Base-by-base conservation (phyloP, 441 rosid species). In the Macaranga tanarius region DNA sequence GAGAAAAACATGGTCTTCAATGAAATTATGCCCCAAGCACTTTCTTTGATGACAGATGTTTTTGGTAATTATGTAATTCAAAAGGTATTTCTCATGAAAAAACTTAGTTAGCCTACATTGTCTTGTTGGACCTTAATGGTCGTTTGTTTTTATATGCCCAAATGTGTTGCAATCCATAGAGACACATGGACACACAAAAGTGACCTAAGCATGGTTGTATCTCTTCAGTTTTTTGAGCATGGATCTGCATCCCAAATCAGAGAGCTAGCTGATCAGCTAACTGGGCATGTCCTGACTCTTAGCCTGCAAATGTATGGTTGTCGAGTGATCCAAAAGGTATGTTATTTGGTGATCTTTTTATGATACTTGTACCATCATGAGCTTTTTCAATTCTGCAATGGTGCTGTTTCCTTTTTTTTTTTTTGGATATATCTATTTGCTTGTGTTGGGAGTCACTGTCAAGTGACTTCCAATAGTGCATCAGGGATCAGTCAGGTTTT, bases 261-360 rank as follows among this genome's bases (percentile, higher is more conserved):
- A 75, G 91, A 91, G 75, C 83, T 91, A 50, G 92, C 93, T 44
- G 87, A 86, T 65, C 86, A 89, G 83, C 87, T 89, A 23, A 75
- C 79, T 75, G 92, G 94, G 62, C 92, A 89, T 83, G 92, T 91
- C 44, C 81, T 91, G 80, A 81, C 87, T 16, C 91, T 91, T 72
- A 89, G 93, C 81, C 90, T 91, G 75, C 96, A 91, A 77, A 91
- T 91, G 93, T 91, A 91, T 81, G 96, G 96, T 58, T 90, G 96
- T 73, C 89, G 96, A 73, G 96, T 90, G 72, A 89, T 90, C 74
- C 96, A 90, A 73, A 90, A 89, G 92, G 96, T 90, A 79, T 65
- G 65, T 52, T 65, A 52, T 47, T 40, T 55, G 4, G 20, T 60
- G 19, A 62, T 26, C 25, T 63, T n/a, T 31, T 62, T 28, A 34